Percentiles rank a stretch among this genome's conserved stretches.
phyloP scores from a whole-genome alignment of 208 protist species.

The Trypanosoma congolense region DNA sequence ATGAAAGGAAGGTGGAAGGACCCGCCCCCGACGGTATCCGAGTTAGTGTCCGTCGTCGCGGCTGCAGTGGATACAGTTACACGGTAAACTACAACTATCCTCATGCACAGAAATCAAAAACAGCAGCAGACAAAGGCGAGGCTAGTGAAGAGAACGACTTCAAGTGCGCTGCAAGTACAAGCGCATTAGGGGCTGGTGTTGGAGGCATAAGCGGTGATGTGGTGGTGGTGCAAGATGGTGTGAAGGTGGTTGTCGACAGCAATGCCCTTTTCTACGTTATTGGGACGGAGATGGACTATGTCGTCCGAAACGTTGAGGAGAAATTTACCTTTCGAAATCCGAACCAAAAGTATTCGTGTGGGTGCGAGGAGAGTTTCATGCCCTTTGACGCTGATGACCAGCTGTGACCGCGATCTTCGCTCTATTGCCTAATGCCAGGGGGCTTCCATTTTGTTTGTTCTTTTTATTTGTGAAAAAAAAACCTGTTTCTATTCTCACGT shows the following conservation, averaged over 20 bases:
- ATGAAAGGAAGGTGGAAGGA: conserved; percentile 3
- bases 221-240: conserved; percentile 88
- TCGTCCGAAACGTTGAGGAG: conserved; percentile 89
- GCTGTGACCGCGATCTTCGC: conserved; percentile 10
- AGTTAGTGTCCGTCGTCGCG: conserved; percentile 90
- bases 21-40: conserved; percentile 65
- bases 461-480: too few species aligned
- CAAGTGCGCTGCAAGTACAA: too few species aligned
- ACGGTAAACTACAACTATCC: conserved; percentile 92
- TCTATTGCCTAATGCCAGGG: too few species aligned
- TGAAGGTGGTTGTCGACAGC: conserved; percentile 91
- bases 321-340: conserved; percentile 98
- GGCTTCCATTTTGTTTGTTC: too few species aligned
- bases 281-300: conserved; percentile 96
- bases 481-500: too few species aligned
- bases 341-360: conserved; percentile 94
- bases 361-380: conserved; percentile 97
- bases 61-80: conserved; percentile 96
- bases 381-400: conserved; percentile 80
- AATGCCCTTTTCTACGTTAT: conserved; percentile 96
- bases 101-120: conserved; percentile 11
- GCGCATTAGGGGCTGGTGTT: too few species aligned
- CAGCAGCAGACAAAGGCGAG: conserved; percentile 23
- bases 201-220: conserved; percentile 59
- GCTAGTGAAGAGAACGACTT: too few species aligned